Evolutionary conservation across 169 alveolate genomes (phyloP).

Genomic region (Fabrea salina): DNA sequence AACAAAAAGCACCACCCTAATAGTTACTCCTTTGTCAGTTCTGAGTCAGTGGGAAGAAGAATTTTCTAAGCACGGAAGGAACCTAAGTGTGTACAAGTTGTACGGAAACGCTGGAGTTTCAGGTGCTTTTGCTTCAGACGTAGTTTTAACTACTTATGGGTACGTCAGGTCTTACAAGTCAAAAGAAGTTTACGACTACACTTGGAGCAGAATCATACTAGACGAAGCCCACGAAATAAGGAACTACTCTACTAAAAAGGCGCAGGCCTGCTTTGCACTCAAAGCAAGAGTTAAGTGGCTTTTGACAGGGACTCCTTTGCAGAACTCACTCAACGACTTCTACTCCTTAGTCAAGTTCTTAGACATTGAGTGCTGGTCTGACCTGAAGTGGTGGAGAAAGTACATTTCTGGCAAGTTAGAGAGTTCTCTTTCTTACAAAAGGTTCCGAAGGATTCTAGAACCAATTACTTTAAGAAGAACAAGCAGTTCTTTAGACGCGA

Average conservation of each 20-base stretch:
- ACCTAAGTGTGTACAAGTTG: slow-evolving; percentile 71
- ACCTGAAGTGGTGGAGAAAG: slow-evolving; percentile 74
- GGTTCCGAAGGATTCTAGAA: slow-evolving; percentile 65
- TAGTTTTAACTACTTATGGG: slow-evolving; percentile 83
- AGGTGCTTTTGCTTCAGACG: slow-evolving; percentile 71
- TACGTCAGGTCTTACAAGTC: too few relatives aligned
- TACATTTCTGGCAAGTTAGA: slow-evolving; percentile 61
- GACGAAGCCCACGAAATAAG: slow-evolving; percentile 96
- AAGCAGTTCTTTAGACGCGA: slow-evolving; percentile 65
- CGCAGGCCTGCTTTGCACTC: slow-evolving; percentile 80
- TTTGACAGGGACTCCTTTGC: slow-evolving; percentile 71
- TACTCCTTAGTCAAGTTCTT: slow-evolving; percentile 85
- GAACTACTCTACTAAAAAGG: slow-evolving; percentile 90
- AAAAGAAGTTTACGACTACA: too few relatives aligned
- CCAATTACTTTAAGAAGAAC: slow-evolving; percentile 90
- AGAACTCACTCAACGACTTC: slow-evolving; percentile 66
- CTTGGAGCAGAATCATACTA: slow-evolving; percentile 90
- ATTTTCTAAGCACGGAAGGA: slow-evolving; percentile 93
- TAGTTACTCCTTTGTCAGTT: slow-evolving; percentile 95
- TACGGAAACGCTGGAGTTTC: slow-evolving; percentile 50
- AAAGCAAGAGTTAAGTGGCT: slow-evolving; percentile 79
- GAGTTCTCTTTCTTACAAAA: slow-evolving; percentile 59
- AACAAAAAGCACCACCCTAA: slow-evolving; percentile 89
- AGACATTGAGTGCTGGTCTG: slow-evolving; percentile 83
- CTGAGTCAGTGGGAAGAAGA: slow-evolving; percentile 92